These are phyloP conservation scores for Penicillium macrosclerotiorum DNA, from an alignment of 495 filamentous ascomycete genomes.

Conservation along the genomic window DNA sequence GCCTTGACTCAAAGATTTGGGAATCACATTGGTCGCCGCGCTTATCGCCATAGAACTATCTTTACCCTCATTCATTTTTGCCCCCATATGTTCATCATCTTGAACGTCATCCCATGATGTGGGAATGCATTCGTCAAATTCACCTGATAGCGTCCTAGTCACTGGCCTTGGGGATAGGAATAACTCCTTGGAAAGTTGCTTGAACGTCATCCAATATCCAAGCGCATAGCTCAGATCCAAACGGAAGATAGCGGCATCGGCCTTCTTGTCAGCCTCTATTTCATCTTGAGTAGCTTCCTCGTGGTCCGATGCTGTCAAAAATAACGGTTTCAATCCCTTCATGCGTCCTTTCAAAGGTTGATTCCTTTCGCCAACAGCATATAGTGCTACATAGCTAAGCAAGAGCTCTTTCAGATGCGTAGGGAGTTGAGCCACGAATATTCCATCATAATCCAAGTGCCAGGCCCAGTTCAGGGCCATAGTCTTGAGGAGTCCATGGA, in stretches of 20 bases:
- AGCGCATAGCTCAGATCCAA: conserved; percentile 66
- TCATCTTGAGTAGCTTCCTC: conserved; percentile 13
- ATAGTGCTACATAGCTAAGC: conserved; percentile 60
- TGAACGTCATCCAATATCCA: conserved; percentile 56
- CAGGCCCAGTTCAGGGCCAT: conserved; percentile 70
- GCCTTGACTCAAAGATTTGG: conserved; percentile 44
- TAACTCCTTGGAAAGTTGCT: conserved; percentile 55
- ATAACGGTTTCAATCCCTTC: conserved; percentile 33
- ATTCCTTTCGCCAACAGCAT: conserved; percentile 47
- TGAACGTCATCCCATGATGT: conserved; percentile 35
- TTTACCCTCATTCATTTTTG: no score
- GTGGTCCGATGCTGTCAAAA: conserved; percentile 13
- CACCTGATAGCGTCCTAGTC: conserved; percentile 1
- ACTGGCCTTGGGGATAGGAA: conserved; percentile 30
- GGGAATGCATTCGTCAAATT: conserved; percentile 23
- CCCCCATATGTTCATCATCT: conserved; percentile 24
- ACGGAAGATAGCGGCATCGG: conserved; percentile 51
- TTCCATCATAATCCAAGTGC: conserved; percentile 63
- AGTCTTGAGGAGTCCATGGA: conserved; percentile 55
- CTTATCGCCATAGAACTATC: conserved; percentile 28
- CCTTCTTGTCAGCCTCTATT: conserved; percentile 28
- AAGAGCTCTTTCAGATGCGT: conserved; percentile 58
- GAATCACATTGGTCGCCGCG: conserved; percentile 21
- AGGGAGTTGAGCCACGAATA: conserved; percentile 64
- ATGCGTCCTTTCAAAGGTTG: conserved; percentile 21